Conservation (phyloP, 1,284 basidiomycete genomes). For the Coniferiporia sulphurascens region DNA sequence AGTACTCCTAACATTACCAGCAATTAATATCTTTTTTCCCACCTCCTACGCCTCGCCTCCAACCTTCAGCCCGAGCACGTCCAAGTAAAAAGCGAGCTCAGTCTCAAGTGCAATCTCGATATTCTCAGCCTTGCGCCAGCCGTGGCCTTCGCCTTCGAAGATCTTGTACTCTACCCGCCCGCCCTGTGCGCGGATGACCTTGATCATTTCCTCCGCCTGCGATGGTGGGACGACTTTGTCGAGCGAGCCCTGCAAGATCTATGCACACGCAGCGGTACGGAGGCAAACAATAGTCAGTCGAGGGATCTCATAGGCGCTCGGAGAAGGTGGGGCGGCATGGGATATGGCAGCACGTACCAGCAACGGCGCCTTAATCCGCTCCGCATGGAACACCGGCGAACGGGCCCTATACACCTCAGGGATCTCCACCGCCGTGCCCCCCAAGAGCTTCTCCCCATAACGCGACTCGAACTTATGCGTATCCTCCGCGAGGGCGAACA, state of each 20-base stretch:
- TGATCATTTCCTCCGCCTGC: constrained; percentile 45
- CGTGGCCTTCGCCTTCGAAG: constrained; percentile 54
- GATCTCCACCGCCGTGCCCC: constrained; percentile 43
- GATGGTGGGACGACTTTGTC: constrained; percentile 55
- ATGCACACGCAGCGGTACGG: too few relatives aligned
- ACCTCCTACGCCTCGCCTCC: too few relatives aligned
- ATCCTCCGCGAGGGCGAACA: constrained; percentile 42
- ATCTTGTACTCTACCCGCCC: constrained; percentile 45
- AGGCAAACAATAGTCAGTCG: too few relatives aligned
- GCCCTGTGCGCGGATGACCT: constrained; percentile 36
- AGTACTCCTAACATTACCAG: too few relatives aligned
- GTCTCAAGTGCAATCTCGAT: constrained; percentile 40
- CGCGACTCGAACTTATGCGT: constrained; percentile 66
- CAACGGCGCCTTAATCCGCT: constrained; percentile 46
- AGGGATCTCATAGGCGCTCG: too few relatives aligned
- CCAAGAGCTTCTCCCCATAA: constrained; percentile 52
- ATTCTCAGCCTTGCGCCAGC: constrained; percentile 41
- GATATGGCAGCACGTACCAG: constrained; percentile 34
- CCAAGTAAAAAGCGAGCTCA: constrained; percentile 41
- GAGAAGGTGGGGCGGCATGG: too few relatives aligned
- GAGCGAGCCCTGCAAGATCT: constrained; percentile 51
- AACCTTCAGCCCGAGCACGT: too few relatives aligned
- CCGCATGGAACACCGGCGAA: constrained; percentile 47
- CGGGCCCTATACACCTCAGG: constrained; percentile 46
- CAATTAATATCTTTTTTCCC: too few relatives aligned